Percentiles rank a stretch among this genome's conserved stretches.
These are phyloP conservation scores for Hamamelis virginiana DNA, from an alignment of 164 flowering plant genomes.

Conservation along the genomic window DNA sequence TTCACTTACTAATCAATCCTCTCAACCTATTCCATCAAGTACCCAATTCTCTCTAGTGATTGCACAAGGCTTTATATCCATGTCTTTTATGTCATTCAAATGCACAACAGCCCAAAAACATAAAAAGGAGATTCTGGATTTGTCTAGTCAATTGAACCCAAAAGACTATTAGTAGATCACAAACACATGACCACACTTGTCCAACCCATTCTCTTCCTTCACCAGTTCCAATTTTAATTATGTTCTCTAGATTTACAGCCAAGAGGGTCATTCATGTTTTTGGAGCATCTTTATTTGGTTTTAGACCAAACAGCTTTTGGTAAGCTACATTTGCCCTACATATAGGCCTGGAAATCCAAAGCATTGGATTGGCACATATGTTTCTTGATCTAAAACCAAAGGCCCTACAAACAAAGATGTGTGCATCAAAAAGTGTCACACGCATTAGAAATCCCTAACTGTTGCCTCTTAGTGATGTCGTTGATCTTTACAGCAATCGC, in stretches of 20 bases:
- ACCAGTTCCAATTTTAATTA: background rate
- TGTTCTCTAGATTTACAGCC: conserved; percentile 22
- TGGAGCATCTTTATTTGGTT: conserved; percentile 9
- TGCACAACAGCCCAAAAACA: conserved; percentile 17
- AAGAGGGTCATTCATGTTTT: conserved; percentile 15
- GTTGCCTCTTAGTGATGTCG: background rate
- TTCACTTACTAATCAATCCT: background rate
- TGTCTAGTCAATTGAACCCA: conserved; percentile 16
- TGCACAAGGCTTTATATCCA: background rate
- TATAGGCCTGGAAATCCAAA: conserved; percentile 16
- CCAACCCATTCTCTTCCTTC: conserved; percentile 5
- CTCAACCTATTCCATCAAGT: background rate
- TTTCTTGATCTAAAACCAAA: conserved; percentile 1
- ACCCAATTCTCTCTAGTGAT: background rate
- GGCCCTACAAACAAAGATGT: conserved; percentile 2
- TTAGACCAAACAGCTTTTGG: conserved; percentile 11
- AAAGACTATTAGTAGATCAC: conserved; percentile 8
- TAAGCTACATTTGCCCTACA: conserved; percentile 17
- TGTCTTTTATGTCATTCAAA: conserved; percentile 22
- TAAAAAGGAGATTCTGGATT: conserved; percentile 4
- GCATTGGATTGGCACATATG: conserved; percentile 4
- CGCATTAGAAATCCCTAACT: background rate
- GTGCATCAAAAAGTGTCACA: conserved; percentile 12
- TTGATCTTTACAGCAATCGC: too few species aligned
- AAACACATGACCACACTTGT: conserved; percentile 25